phyloP scores from a whole-genome alignment of 352 stramenopile species.

The Phytophthora cryptogea region DNA sequence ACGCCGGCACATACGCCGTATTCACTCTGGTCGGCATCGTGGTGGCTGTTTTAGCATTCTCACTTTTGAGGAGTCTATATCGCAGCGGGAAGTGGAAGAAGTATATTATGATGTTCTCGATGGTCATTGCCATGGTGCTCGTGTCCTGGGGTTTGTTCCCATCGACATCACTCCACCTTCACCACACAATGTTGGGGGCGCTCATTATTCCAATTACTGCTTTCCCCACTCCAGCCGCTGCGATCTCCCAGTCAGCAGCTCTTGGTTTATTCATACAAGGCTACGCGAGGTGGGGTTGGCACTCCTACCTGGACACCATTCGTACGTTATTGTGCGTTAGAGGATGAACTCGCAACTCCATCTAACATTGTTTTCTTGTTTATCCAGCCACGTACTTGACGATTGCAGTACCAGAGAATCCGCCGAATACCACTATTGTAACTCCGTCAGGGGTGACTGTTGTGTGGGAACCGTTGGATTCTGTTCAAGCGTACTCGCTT shows the following conservation, averaged over 20 bases:
- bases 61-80: constrained; percentile 58
- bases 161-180: constrained; percentile 69
- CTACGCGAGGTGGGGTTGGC: constrained; percentile 79
- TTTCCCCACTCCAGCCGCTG: constrained; percentile 61
- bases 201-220: constrained; percentile 72
- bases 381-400: constrained; percentile 64
- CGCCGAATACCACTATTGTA: constrained; percentile 47
- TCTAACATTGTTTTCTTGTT: constrained; percentile 3
- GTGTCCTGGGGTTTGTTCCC: constrained; percentile 63
- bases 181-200: constrained; percentile 75
- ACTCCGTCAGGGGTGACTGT: constrained; percentile 44
- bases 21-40: constrained; percentile 44
- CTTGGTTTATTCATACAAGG: constrained; percentile 76
- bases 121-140: constrained; percentile 27
- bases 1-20: constrained; percentile 67
- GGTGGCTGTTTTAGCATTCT: constrained; percentile 32
- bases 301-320: constrained; percentile 62
- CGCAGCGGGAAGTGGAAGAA: constrained; percentile 39
- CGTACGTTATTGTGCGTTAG: constrained; percentile 42
- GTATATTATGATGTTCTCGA: constrained; percentile 43
- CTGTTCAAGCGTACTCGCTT: constrained; percentile 73
- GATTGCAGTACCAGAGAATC: constrained; percentile 40
- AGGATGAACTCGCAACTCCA: background rate
- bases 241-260: constrained; percentile 50
- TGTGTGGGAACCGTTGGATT: constrained; percentile 51